Conservation (phyloP, 2,329 filamentous ascomycete genomes). For the Nigrograna mackinnonii region DNA sequence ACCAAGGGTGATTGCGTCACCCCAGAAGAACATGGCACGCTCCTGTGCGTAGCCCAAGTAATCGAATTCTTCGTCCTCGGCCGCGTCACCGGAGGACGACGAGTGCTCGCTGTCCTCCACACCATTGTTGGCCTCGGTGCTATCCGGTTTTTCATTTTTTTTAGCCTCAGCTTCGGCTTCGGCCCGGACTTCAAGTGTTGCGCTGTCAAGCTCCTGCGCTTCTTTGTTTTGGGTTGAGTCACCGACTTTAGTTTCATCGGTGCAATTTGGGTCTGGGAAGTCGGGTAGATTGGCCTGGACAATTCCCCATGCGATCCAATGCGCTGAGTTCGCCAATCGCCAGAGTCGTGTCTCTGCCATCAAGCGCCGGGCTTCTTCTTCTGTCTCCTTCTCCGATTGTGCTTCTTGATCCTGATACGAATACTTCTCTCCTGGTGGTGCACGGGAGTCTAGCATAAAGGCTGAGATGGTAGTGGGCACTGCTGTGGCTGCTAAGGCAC, state of each 20-base stretch:
- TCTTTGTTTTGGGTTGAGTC: constrained; percentile 1
- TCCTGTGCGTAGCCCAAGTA: constrained; percentile 92
- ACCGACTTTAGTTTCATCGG: constrained; percentile 5
- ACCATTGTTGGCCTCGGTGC: constrained; percentile 19
- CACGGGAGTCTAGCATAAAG: constrained; percentile 76
- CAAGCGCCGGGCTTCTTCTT: constrained; percentile 70
- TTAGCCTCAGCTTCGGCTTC: constrained; percentile 21
- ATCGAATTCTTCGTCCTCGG: constrained; percentile 79
- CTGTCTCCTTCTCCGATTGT: constrained; percentile 61
- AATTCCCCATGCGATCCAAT: constrained; percentile 96
- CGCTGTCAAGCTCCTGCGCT: constrained; percentile 26
- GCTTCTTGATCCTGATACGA: constrained; percentile 48
- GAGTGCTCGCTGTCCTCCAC: constrained; percentile 30
- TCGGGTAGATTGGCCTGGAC: constrained; percentile 89
- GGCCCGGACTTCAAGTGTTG: constrained; percentile 20
- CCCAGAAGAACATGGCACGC: constrained; percentile 91
- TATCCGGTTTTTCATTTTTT: constrained; percentile 23
- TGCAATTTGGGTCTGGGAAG: constrained; percentile 57
- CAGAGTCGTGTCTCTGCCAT: constrained; percentile 81
- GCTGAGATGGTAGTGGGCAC: constrained; percentile 49
- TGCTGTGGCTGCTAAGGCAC: constrained; percentile 34
- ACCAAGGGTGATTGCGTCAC: constrained; percentile 79
- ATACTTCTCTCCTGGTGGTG: constrained; percentile 38
- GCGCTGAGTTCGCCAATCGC: constrained; percentile 83
- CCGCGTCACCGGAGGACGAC: constrained; percentile 39